These are phyloP conservation scores for Daldinia bambusicola DNA, from an alignment of 495 filamentous ascomycete species.

Conservation along the genomic window DNA sequence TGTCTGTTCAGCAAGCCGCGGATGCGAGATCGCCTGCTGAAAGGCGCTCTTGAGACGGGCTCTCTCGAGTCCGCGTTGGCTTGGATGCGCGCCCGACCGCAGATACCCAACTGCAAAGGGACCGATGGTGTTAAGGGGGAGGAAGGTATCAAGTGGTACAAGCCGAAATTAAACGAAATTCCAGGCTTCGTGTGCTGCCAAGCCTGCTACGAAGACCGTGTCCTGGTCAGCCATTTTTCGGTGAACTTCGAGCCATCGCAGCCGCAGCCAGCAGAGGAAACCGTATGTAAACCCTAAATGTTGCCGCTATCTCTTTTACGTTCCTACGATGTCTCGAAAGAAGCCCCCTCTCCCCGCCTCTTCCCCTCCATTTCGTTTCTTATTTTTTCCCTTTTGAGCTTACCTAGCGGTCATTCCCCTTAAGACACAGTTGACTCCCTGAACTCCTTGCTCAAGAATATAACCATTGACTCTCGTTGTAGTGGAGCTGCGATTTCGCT, in stretches of 20 bases:
- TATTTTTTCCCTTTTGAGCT: background rate
- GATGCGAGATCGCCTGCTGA: slow-evolving; percentile 32
- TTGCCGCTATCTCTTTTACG: background rate
- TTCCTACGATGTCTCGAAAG: background rate
- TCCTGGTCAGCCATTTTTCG: slow-evolving; percentile 47
- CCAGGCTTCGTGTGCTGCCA: slow-evolving; percentile 48
- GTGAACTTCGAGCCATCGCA: slow-evolving; percentile 39
- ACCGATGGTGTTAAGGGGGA: slow-evolving; percentile 30
- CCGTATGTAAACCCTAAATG: slow-evolving; percentile 1
- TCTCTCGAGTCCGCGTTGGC: background rate
- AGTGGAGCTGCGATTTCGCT: slow-evolving; percentile 51
- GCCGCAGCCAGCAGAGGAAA: slow-evolving; percentile 42
- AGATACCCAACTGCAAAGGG: slow-evolving; percentile 43
- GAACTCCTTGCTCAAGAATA: background rate
- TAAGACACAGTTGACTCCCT: background rate
- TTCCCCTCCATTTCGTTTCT: too few species aligned
- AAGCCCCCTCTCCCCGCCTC: background rate
- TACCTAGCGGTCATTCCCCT: background rate
- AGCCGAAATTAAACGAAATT: slow-evolving; percentile 34
- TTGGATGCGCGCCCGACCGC: slow-evolving; percentile 33
- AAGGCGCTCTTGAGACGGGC: background rate
- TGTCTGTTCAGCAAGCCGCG: slow-evolving; percentile 39
- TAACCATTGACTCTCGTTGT: background rate
- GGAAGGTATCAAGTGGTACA: slow-evolving; percentile 34
- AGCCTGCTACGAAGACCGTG: slow-evolving; percentile 52